Evolutionary conservation across 1,284 basidiomycete genomes (phyloP), one percentile per base, ranked within the genome.

Genomic region (Golubevia pallescens): DNA sequence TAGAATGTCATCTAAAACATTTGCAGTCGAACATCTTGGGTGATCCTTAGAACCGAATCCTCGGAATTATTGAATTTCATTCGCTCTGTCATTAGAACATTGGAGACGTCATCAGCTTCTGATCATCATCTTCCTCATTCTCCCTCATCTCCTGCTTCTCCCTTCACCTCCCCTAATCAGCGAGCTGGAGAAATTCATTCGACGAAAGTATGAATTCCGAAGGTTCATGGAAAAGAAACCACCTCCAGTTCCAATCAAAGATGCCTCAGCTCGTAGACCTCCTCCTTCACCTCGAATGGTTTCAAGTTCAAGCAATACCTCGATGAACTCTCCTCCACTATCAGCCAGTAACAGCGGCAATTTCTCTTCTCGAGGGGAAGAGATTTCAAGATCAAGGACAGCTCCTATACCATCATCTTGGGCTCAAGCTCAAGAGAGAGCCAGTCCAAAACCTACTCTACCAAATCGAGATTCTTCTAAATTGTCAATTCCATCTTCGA

Each of bases 111-210:
- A 38, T 38, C 34, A 38, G 34, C 10, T 38, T 38, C 5, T 38
- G 34, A 10, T 10, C 3, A 5, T 38, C 34, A 38, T 10, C n/a
- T n/a, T n/a, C n/a, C 34, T 38, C 5, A 38, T 10, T 5, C 34
- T 38, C 34, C 34, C 34, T 38, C 42, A 10, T 48, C 16, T 48
- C 42, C 42, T 10, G 16, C 8, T 48, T 48, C 42, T 48, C 42
- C 28, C 28, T 28, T 28, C 28, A 28, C 42, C 42, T 48, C 42
- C 42, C 42, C 8, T 16, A 10, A 24, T 75, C 54, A 92, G 92
- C 71, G 93, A 94, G 68, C 88, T 94, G 34, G 93, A 94, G 86
- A 91, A 90, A 79, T 94, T 90, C 86, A 93, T 94, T 71, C 90
- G 93, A 70, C 88, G 91, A 90, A 86, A 77, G 89, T 88, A 64